A percentile compares a stretch with the other conserved stretches of the same genome.
These are phyloP conservation scores for Tylopilus plumbeoviolaceoides DNA, from an alignment of 768 basidiomycete genomes.

Conservation along the genomic window DNA sequence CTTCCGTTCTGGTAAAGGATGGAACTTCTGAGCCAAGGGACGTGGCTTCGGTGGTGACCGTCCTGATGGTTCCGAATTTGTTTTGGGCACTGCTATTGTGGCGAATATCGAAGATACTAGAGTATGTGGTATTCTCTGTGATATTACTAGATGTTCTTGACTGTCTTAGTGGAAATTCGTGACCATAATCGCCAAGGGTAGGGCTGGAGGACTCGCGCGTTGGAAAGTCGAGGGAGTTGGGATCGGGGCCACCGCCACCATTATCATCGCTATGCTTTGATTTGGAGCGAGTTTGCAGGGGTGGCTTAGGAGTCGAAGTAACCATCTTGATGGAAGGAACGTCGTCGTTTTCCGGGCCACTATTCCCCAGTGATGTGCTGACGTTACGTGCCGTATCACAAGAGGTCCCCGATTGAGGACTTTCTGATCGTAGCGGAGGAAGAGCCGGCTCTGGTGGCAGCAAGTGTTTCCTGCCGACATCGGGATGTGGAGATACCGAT, in stretches of 20 bases:
- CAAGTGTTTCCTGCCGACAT: constrained; percentile 41
- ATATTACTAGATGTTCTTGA: constrained; percentile 60
- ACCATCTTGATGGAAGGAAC: constrained; percentile 33
- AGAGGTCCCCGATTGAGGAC: constrained; percentile 45
- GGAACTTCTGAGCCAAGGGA: constrained; percentile 57
- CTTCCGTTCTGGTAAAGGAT: constrained; percentile 64
- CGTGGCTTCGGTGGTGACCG: constrained; percentile 79
- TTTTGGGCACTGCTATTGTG: constrained; percentile 43
- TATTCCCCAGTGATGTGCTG: constrained; percentile 11
- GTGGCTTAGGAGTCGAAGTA: constrained; percentile 46
- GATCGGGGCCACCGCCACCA: constrained; percentile 4
- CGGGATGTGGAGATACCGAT: constrained; percentile 36
- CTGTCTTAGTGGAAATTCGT: constrained; percentile 45
- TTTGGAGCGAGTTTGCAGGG: constrained; percentile 41
- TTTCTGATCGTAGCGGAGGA: constrained; percentile 52
- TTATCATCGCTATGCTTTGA: constrained; percentile 15
- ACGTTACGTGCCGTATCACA: constrained; percentile 30
- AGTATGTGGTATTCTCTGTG: constrained; percentile 53
- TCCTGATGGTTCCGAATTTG: constrained; percentile 76
- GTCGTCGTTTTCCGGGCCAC: constrained; percentile 34
- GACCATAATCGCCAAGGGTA: constrained; percentile 29
- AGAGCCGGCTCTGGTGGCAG: constrained; percentile 46
- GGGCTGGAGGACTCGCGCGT: constrained; percentile 32
- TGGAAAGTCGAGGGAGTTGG: constrained; percentile 30
- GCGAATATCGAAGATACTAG: constrained; percentile 58